Percentiles rank a stretch among this genome's conserved stretches.
phyloP scores from a whole-genome alignment of 2,329 filamentous ascomycete species.

The Cucurbitaria berberidis region DNA sequence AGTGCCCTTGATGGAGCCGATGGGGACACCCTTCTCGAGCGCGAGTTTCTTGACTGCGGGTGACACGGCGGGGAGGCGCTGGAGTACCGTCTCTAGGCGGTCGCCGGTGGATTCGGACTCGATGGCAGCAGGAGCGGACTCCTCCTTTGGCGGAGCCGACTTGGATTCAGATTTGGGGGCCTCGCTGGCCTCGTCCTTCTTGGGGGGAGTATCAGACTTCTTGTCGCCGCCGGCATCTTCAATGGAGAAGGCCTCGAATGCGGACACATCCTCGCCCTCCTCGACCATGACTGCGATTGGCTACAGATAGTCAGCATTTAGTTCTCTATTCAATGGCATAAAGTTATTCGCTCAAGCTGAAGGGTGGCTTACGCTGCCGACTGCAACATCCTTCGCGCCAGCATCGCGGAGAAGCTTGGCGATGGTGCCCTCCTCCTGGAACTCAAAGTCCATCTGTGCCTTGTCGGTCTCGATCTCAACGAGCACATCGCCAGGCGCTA shows the following conservation, averaged over 20 bases:
- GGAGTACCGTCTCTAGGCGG: slow-evolving; percentile 80
- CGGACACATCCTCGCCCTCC: slow-evolving; percentile 82
- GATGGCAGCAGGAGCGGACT: slow-evolving; percentile 64
- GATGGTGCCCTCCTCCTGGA: slow-evolving; percentile 95
- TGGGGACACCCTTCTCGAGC: slow-evolving; percentile 79
- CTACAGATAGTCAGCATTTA: slow-evolving; percentile 57
- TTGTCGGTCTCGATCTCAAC: slow-evolving; percentile 99
- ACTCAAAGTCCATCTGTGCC: slow-evolving; percentile 99
- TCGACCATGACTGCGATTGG: slow-evolving; percentile 96
- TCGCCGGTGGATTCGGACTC: slow-evolving; percentile 77
- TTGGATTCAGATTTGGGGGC: slow-evolving; percentile 62
- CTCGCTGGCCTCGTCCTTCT: slow-evolving; percentile 68
- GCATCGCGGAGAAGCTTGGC: slow-evolving; percentile 93
- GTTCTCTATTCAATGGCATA: background rate
- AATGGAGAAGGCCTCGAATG: slow-evolving; percentile 87
- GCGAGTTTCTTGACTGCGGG: slow-evolving; percentile 81
- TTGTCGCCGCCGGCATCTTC: slow-evolving; percentile 90
- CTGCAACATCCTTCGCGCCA: slow-evolving; percentile 90
- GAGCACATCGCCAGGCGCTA: slow-evolving; percentile 90
- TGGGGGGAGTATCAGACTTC: slow-evolving; percentile 66
- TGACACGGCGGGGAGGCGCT: slow-evolving; percentile 77
- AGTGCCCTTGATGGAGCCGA: slow-evolving; percentile 82
- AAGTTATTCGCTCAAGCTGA: no score
- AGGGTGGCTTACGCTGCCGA: slow-evolving; percentile 76
- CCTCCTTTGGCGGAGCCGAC: slow-evolving; percentile 60